phyloP scores from a whole-genome alignment of 139 green algal species.

The Chlamydomonas sp. region DNA sequence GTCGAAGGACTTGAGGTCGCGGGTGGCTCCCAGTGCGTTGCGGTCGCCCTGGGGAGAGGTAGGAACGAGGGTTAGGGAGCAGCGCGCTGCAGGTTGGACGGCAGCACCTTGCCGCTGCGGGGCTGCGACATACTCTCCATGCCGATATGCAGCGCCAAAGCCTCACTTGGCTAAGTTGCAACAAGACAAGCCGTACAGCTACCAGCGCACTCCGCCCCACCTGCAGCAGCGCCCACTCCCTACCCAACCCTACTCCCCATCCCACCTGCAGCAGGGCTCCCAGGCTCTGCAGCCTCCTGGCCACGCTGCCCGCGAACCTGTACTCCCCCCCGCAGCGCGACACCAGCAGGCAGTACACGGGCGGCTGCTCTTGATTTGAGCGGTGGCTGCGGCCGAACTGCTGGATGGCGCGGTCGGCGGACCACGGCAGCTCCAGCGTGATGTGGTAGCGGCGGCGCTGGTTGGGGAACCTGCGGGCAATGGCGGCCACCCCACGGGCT shows the following conservation, averaged over 20 bases:
- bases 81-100: too few relatives aligned
- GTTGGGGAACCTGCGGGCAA: conserved; percentile 53
- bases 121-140: too few relatives aligned
- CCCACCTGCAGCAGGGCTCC: conserved; percentile 55
- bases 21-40: conserved; percentile 40
- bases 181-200: too few relatives aligned
- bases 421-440: conserved; percentile 89
- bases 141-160: too few relatives aligned
- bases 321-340: conserved; percentile 71
- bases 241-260: background rate
- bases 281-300: conserved; percentile 57
- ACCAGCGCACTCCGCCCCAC: too few relatives aligned
- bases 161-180: too few relatives aligned
- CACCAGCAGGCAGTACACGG: conserved; percentile 78
- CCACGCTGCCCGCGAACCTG: conserved; percentile 58
- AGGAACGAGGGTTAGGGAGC: too few relatives aligned
- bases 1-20: conserved; percentile 59
- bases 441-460: conserved; percentile 81
- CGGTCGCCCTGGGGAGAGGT: conserved; percentile 51
- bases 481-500: too few relatives aligned
- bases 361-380: conserved; percentile 72
- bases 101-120: too few relatives aligned
- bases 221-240: background rate
- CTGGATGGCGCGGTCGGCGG: conserved; percentile 87
- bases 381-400: conserved; percentile 77